Base-by-base conservation (phyloP, 306 rosid species). In the Elaeagnus macrophylla region DNA sequence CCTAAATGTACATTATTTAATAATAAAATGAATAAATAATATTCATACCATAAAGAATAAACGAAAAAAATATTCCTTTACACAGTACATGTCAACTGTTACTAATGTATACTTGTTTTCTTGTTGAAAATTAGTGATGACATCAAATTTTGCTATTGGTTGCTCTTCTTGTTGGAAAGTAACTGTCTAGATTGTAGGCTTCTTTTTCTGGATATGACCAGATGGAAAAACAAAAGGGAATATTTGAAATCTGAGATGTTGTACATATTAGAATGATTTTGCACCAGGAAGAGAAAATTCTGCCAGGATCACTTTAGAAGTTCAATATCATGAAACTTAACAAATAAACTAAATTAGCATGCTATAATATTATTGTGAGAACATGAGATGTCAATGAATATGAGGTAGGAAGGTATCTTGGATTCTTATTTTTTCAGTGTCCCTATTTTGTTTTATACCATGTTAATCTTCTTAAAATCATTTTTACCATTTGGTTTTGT, bases 401-500 rank as follows among this genome's bases (percentile, higher is more conserved):
- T 45, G 15, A 5, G 6, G 12, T 11, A 44, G 48, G 14, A 45
- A 12, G 12, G 12, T 45, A 8, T 54, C 32, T 45, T 20, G 51
- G 51, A 46, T 56, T 54, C 45, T 59, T 46, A 20, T 25, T 46
- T 3, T 9, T 51, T 13, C 61, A 37, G 19, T 53, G 42, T 42
- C 49, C 38, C 52, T 56, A 15, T 46, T 47, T 56, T 59, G 58
- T 54, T 57, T 64, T 13, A 49, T 53, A 18, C 68, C 53, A n/a
- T 20, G 53, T 42, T 53, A 59, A 43, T 37, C 12, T 67, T 62
- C 57, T 62, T 59, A 61, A 53, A 35, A 49, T 52, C 17, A 49
- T 56, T 61, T 58, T 48, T 15, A 17, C 63, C 60, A 51, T 66
- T 56, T 66, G 76, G 40, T 60, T 68, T 48, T 54, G 41, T 64